phyloP scores from a whole-genome alignment of 768 basidiomycete genomes.

The Suillus placidus region DNA sequence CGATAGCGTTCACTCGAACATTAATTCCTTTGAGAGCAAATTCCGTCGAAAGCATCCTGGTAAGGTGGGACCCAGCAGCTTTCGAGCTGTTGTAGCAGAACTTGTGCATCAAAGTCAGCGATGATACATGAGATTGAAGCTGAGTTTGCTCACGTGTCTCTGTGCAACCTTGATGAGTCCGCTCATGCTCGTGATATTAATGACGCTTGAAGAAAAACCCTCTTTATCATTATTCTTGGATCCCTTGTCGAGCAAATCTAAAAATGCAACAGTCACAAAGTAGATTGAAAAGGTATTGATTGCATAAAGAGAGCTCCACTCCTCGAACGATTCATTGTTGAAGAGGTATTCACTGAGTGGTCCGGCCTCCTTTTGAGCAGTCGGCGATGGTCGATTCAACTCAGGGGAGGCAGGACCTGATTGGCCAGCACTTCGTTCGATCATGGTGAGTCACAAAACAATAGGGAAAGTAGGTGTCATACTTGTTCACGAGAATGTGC shows the following conservation, averaged over 20 bases:
- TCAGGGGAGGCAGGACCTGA: conserved; percentile 63
- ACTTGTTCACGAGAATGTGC: conserved; percentile 87
- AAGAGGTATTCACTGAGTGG: conserved; percentile 72
- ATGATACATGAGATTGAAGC: neutral
- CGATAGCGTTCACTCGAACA: conserved; percentile 73
- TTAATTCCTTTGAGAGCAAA: conserved; percentile 67
- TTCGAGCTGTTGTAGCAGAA: conserved; percentile 84
- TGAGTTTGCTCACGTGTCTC: conserved; percentile 60
- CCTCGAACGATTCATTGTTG: conserved; percentile 61
- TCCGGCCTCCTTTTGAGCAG: conserved; percentile 64
- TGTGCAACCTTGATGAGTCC: conserved; percentile 72
- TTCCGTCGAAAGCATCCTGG: conserved; percentile 76
- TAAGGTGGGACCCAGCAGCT: conserved; percentile 74
- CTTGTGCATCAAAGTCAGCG: conserved; percentile 38
- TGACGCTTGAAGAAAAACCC: conserved; percentile 65
- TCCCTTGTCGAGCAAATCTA: conserved; percentile 75
- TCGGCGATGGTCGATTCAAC: conserved; percentile 55
- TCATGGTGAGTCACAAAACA: neutral
- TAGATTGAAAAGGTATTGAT: conserved; percentile 76
- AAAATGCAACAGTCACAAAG: conserved; percentile 76
- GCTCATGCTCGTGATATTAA: conserved; percentile 81
- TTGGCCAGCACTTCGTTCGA: conserved; percentile 66
- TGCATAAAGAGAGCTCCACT: conserved; percentile 62
- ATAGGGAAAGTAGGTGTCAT: conserved; percentile 17
- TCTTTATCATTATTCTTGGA: conserved; percentile 50